Evolutionary conservation across 441 rosid species (phyloP).

Genomic region (Pelargonium citronellum): DNA sequence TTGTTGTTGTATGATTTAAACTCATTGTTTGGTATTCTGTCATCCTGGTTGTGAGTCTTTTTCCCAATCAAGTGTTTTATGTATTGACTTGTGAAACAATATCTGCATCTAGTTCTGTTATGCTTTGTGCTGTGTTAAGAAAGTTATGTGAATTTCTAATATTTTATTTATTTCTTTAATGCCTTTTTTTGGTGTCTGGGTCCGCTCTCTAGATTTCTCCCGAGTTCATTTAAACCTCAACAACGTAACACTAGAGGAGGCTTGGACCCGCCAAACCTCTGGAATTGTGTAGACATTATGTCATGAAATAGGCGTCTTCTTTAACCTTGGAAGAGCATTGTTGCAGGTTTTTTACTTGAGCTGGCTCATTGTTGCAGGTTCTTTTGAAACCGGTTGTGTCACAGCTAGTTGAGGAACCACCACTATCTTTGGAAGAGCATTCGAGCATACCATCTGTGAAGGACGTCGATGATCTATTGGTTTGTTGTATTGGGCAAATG

Average conservation of each 20-base stretch:
- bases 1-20: too few relatives aligned
- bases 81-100: too few relatives aligned
- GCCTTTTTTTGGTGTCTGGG: not conserved
- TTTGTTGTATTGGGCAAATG: conserved; percentile 89
- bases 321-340: too few relatives aligned
- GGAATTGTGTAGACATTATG: not conserved
- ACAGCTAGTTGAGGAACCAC: conserved; percentile 70
- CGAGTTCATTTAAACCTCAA: not conserved
- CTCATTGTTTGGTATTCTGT: too few relatives aligned
- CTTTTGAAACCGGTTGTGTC: conserved; percentile 75
- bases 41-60: too few relatives aligned
- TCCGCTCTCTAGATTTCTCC: not conserved
- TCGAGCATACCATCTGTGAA: conserved; percentile 51
- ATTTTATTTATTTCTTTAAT: not conserved
- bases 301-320: too few relatives aligned
- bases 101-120: too few relatives aligned
- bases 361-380: conserved; percentile 43
- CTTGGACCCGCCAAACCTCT: not conserved
- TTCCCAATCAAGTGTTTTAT: too few relatives aligned
- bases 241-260: not conserved
- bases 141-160: not conserved
- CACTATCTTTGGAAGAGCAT: conserved; percentile 46
- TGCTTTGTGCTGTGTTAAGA: not conserved
- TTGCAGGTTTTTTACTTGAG: not conserved
- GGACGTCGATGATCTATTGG: conserved; percentile 71